Evolutionary conservation across 1,284 basidiomycete species (phyloP).

Genomic region (Ustilago sp.): DNA sequence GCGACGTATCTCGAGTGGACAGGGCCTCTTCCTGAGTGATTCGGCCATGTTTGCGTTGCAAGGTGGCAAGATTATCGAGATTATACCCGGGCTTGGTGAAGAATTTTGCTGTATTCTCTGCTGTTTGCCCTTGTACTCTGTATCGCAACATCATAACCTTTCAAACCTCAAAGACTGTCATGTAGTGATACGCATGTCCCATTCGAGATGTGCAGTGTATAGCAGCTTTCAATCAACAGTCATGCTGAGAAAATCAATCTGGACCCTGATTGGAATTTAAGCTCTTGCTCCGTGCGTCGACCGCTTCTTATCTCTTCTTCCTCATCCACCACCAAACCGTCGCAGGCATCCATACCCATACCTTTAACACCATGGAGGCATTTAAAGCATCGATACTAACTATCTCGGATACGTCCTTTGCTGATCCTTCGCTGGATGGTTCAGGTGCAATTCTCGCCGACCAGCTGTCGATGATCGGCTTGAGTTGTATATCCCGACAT

Average conservation of each 20-base stretch:
- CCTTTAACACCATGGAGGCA: not conserved
- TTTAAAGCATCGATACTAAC: slow-evolving; percentile 33
- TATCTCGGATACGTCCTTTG: slow-evolving; percentile 55
- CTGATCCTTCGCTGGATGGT: slow-evolving; percentile 35
- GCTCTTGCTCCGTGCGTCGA: slow-evolving; percentile 4
- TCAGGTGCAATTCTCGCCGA: slow-evolving; percentile 51
- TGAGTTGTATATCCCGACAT: slow-evolving; percentile 4
- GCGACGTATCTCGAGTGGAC: slow-evolving; percentile 52
- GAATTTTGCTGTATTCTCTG: slow-evolving; percentile 6
- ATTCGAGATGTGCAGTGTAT: not conserved
- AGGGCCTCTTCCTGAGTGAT: slow-evolving; percentile 25
- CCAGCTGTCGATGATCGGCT: slow-evolving; percentile 15
- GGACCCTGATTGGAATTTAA: not conserved
- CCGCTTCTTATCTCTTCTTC: not conserved
- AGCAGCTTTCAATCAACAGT: not conserved
- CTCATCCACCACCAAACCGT: not conserved
- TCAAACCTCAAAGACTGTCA: not conserved
- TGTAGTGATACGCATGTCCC: not conserved
- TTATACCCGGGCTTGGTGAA: slow-evolving; percentile 13
- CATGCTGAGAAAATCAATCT: not conserved
- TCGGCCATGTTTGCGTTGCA: not conserved
- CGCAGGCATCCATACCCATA: not conserved
- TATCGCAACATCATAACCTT: not conserved
- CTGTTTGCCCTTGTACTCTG: slow-evolving; percentile 4
- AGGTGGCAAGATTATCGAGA: not conserved